Evolutionary conservation across 2,329 filamentous ascomycete genomes (phyloP).

Genomic region (Claviceps citrina): DNA sequence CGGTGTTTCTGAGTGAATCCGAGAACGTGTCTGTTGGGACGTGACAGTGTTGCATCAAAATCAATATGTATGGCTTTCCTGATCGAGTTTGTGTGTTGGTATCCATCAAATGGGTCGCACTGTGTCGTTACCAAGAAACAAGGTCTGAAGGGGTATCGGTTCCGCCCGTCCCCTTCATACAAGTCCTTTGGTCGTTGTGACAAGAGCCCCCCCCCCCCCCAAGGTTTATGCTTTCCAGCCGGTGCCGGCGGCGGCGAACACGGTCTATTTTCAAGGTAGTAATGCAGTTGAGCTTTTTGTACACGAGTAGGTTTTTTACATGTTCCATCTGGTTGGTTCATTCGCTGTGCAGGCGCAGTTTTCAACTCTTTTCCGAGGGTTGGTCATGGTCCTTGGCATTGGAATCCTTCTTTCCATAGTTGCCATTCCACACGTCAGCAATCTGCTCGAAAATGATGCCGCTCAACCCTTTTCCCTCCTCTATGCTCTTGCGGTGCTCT

Average conservation of each 20-base stretch:
- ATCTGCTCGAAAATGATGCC: constrained; percentile 43
- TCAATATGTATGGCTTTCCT: background rate
- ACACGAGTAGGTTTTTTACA: background rate
- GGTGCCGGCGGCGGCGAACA: background rate
- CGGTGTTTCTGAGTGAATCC: too few relatives aligned
- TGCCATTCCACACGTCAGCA: constrained; percentile 33
- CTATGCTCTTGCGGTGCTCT: constrained; percentile 36
- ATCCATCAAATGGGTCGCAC: background rate
- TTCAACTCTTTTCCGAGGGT: background rate
- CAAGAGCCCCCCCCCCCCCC: background rate
- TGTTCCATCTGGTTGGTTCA: background rate
- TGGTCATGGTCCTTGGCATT: constrained; percentile 5
- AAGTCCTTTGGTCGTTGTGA: background rate
- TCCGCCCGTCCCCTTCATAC: background rate
- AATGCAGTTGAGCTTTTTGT: background rate
- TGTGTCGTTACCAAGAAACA: background rate
- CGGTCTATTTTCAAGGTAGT: background rate
- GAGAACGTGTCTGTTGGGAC: background rate
- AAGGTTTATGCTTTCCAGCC: background rate
- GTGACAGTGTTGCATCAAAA: too few relatives aligned
- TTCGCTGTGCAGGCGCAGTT: background rate
- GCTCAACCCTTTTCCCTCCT: constrained; percentile 40
- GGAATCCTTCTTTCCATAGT: constrained; percentile 17
- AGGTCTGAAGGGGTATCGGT: background rate
- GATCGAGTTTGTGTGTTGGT: background rate